Evolutionary conservation across 768 basidiomycete species (phyloP), one percentile per base, ranked within the genome.

Genomic region (Dentipellis fragilis): DNA sequence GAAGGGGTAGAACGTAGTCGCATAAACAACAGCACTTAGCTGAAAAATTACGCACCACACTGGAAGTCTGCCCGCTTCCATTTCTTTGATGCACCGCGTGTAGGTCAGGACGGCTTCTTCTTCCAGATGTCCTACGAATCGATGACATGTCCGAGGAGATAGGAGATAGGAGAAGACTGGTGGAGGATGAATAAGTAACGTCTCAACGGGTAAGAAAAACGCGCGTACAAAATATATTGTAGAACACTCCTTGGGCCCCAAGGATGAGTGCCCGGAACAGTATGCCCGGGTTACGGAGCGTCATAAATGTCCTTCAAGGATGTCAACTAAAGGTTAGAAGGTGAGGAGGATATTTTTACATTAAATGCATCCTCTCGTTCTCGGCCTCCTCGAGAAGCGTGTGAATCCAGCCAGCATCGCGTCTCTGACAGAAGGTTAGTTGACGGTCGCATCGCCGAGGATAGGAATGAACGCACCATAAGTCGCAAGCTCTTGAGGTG

Each of bases 31-130:
- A 6, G 29, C 29, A 29, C 29, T 29, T 29, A 6, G 6, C 6
- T 29, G 29, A 29, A 29, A 29, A 6, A 29, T 29, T 3, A 3
- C 29, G 29, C 6, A 29, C 90, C 92, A 94, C 65, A 85, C 83
- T 0, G 92, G 91, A 55, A 95, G 74, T 49, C 76, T 81, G 14
- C 91, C 91, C 3, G 77, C 75, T 64, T 94, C 87, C 40, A 99
- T 75, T 55, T 97, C 93, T 40, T 80, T 66, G 60, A 97, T 91
- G 64, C 86, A 85, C 55, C 80, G 80, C 3, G 93, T 91, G 68
- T 96, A 96, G 16, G 95, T 97, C 52, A 84, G 54, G 10, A 94
- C 90, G 10, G 96, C 95, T 67, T 99, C 94, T 73, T 99, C 96
- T 64, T 99, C 96, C 10, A 95, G 75, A 65, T 89, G 74, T 39